A percentile compares a stretch with the other conserved stretches of the same genome.
These are phyloP conservation scores for Fusarium pseudonygamai DNA, from an alignment of 2,329 filamentous ascomycete species.

Conservation along the genomic window DNA sequence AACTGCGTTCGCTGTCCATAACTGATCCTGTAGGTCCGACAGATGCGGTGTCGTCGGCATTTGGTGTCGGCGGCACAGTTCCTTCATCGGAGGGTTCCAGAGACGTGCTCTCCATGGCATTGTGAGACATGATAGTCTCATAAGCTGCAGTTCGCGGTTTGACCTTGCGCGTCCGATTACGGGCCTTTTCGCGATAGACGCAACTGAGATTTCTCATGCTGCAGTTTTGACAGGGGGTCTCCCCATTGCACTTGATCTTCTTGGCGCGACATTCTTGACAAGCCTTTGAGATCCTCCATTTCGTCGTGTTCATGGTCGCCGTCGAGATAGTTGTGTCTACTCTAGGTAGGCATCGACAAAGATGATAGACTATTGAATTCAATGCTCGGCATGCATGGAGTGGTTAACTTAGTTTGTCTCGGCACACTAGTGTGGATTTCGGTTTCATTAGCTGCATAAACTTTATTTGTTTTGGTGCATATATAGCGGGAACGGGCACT, in stretches of 20 bases:
- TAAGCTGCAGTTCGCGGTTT: slow-evolving; percentile 37
- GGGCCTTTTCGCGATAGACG: slow-evolving; percentile 46
- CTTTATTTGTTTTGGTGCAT: slow-evolving; percentile 30
- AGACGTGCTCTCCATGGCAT: slow-evolving; percentile 24
- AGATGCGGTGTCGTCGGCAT: slow-evolving; percentile 13
- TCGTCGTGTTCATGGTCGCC: slow-evolving; percentile 40
- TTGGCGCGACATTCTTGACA: slow-evolving; percentile 47
- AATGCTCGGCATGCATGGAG: slow-evolving; percentile 29
- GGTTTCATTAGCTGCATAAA: slow-evolving; percentile 35
- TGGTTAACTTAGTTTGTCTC: slow-evolving; percentile 21
- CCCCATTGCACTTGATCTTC: slow-evolving; percentile 48
- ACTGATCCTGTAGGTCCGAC: slow-evolving; percentile 13
- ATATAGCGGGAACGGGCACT: neutral
- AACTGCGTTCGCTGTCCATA: slow-evolving; percentile 39
- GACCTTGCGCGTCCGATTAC: slow-evolving; percentile 42
- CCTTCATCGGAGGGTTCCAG: slow-evolving; percentile 38
- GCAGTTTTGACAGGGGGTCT: slow-evolving; percentile 45
- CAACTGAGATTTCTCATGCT: slow-evolving; percentile 40
- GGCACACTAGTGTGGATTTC: slow-evolving; percentile 12
- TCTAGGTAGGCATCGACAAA: neutral
- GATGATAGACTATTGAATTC: slow-evolving; percentile 16
- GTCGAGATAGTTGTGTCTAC: neutral
- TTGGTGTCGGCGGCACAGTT: slow-evolving; percentile 31
- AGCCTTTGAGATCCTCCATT: slow-evolving; percentile 48
- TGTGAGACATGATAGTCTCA: slow-evolving; percentile 36